A percentile compares a stretch with the other conserved stretches of the same genome.
Evolutionary conservation across 352 stramenopile species (phyloP).

Genomic region (Thalassiosira mediterranea): DNA sequence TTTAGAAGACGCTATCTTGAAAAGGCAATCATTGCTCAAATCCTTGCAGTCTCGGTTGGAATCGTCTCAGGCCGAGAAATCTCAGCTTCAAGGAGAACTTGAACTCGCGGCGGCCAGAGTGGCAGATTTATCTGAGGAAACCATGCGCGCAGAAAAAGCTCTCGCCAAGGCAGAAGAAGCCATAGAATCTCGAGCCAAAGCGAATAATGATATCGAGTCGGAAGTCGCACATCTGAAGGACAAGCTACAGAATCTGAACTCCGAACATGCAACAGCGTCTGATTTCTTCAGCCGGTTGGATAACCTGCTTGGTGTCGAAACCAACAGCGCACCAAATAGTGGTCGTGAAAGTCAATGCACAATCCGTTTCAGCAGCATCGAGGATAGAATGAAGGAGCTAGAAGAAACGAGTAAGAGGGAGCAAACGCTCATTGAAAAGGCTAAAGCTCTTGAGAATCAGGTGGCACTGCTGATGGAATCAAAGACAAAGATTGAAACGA

Average conservation of each 20-base stretch:
- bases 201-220: conserved; percentile 15
- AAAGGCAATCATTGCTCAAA: not conserved
- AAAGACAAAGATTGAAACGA: conserved; percentile 11
- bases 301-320: conserved; percentile 25
- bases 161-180: conserved; percentile 15
- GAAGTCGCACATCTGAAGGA: conserved; percentile 14
- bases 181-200: conserved; percentile 18
- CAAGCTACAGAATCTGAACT: conserved; percentile 6
- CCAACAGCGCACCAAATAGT: conserved; percentile 1
- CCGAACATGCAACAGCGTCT: conserved; percentile 7
- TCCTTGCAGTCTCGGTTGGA: conserved; percentile 20
- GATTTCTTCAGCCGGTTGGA: conserved; percentile 30
- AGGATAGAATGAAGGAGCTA: conserved; percentile 15
- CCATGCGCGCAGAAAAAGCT: conserved; percentile 14
- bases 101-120: conserved; percentile 2
- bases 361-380: conserved; percentile 27
- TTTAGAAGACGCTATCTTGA: not conserved
- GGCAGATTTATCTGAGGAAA: conserved; percentile 8
- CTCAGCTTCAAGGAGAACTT: conserved; percentile 24
- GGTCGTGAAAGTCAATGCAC: conserved; percentile 11
- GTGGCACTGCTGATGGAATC: conserved; percentile 9
- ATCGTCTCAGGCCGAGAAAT: conserved; percentile 8
- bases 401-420: conserved; percentile 3
- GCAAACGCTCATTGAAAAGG: conserved; percentile 3
- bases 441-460: conserved; percentile 10